Percentiles rank a stretch among this genome's conserved stretches.
Evolutionary conservation across 2,329 filamentous ascomycete species (phyloP).

Genomic region (Clarireedia monteithiana): DNA sequence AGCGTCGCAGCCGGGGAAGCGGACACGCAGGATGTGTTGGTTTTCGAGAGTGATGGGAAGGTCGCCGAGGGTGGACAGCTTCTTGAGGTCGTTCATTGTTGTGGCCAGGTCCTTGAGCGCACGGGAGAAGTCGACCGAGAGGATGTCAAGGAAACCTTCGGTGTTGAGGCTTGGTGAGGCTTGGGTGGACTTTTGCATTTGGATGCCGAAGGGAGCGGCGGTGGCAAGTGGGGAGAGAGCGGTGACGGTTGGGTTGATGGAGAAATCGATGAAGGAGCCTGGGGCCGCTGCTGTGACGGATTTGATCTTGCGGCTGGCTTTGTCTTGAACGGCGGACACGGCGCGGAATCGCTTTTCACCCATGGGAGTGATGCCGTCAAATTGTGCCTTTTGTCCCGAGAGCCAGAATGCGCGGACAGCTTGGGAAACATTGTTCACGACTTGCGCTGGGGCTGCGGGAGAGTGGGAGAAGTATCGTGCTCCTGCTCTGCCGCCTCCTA

Average conservation of each 20-base stretch:
- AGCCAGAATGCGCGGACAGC: slow-evolving; percentile 87
- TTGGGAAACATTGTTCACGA: slow-evolving; percentile 90
- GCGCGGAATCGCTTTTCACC: slow-evolving; percentile 75
- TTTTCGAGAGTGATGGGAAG: slow-evolving; percentile 67
- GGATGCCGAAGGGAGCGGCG: slow-evolving; percentile 38
- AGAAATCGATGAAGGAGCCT: slow-evolving; percentile 84
- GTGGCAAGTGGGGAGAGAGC: slow-evolving; percentile 67
- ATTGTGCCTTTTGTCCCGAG: slow-evolving; percentile 82
- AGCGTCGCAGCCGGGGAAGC: slow-evolving; percentile 86
- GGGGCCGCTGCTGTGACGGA: slow-evolving; percentile 47
- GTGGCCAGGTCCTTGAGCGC: slow-evolving; percentile 76
- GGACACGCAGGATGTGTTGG: slow-evolving; percentile 59
- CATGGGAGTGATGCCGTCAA: slow-evolving; percentile 65
- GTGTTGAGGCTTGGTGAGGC: slow-evolving; percentile 62
- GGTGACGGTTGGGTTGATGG: slow-evolving; percentile 81
- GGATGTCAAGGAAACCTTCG: slow-evolving; percentile 73
- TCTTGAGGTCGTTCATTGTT: slow-evolving; percentile 73
- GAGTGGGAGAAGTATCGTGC: slow-evolving; percentile 85
- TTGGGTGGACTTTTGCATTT: slow-evolving; percentile 30
- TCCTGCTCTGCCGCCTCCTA: slow-evolving; percentile 63
- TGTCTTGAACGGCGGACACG: slow-evolving; percentile 67
- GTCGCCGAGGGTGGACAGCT: slow-evolving; percentile 70
- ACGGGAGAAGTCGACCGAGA: slow-evolving; percentile 82
- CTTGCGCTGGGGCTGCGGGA: slow-evolving; percentile 77
- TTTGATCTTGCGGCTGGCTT: slow-evolving; percentile 61